Evolutionary conservation across 768 basidiomycete species (phyloP), one percentile per base, ranked within the genome.

Genomic region (Cystoderma amianthinum): DNA sequence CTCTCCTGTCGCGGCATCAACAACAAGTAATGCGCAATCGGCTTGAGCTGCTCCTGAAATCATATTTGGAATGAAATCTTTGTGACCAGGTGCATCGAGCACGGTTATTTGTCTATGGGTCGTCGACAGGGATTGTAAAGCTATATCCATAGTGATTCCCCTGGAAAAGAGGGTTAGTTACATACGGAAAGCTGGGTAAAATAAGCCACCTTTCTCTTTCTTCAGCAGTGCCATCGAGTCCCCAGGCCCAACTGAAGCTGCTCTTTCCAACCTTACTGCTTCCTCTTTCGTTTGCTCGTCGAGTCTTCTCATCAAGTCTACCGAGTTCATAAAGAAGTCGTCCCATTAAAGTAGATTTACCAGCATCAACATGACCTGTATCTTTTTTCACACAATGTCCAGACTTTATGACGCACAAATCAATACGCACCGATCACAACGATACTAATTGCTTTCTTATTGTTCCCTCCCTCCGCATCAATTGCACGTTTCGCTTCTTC

Each of bases 41-140:
- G 95, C 96, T 61, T 97, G 96, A 2, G 94, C 82, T 5, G 96
- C 95, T 1, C 96, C 96, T 0, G 94, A 97, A 39, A 99, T 99
- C 95, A 98, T 98, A 57, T 98, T 98, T 1, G 96, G 96, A 47
- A 99, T 86, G 52, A 98, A 98, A 55, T 99, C 96, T 49, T 82
- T 85, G 62, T 99, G 96, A 0, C 96, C 96, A 0, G 96, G 96
- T 0, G 95, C 95, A 53, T 99, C 96, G 21, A 99, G 76, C n/a
- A 99, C 78, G 1, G 92, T 96, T 49, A 98, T 81, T 47, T 80
- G 75, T 38, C 86, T 75, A 48, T 83, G 73, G 0, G 78, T 65
- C 0, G 93, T 97, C 4, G 72, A 59, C 44, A 91, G 68, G 33
- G 81, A 78, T 53, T 93, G 85, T 39, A 83, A 71, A 2, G 93